phyloP scores from a whole-genome alignment of 441 rosid genomes.

The Iberis amara region DNA sequence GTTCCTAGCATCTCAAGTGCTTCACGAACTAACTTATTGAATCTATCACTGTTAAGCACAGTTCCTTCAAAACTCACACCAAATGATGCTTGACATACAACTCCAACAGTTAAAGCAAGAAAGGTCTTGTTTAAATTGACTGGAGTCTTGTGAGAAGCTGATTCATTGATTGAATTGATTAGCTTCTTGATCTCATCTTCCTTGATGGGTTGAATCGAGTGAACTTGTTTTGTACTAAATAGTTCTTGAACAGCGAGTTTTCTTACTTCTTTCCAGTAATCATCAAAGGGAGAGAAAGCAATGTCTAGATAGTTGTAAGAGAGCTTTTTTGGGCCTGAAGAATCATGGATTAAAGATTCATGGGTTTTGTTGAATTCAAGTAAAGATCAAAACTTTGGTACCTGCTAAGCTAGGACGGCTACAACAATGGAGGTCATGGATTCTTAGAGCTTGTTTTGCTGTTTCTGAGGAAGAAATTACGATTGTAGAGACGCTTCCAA shows the following conservation, averaged over 20 bases:
- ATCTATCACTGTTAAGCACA: too few species aligned
- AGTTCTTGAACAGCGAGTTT: slow-evolving; percentile 24
- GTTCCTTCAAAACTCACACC: slow-evolving; percentile 11
- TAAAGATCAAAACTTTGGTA: slow-evolving; percentile 1
- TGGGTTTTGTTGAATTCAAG: too few species aligned
- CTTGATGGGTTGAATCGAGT: slow-evolving; percentile 18
- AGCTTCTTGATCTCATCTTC: slow-evolving; percentile 20
- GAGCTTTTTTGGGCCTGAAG: slow-evolving; percentile 23
- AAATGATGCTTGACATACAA: slow-evolving; percentile 27
- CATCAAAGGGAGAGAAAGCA: slow-evolving; percentile 25
- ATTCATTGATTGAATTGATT: slow-evolving; percentile 18
- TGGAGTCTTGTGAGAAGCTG: slow-evolving; percentile 6
- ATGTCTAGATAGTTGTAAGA: slow-evolving; percentile 26
- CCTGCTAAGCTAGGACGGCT: slow-evolving; percentile 43
- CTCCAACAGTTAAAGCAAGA: slow-evolving; percentile 7
- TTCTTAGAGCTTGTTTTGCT: slow-evolving; percentile 43
- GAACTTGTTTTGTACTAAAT: slow-evolving; percentile 11
- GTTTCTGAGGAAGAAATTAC: slow-evolving; percentile 50
- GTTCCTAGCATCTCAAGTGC: too few species aligned
- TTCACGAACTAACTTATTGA: too few species aligned
- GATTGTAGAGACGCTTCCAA: slow-evolving; percentile 35
- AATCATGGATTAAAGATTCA: too few species aligned
- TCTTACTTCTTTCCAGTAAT: slow-evolving; percentile 29
- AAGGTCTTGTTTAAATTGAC: slow-evolving; percentile 28
- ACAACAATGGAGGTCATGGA: slow-evolving; percentile 46